These are phyloP conservation scores for Nematocida homosporus DNA, from an alignment of 371 early-diverging fungal species.

Conservation along the genomic window DNA sequence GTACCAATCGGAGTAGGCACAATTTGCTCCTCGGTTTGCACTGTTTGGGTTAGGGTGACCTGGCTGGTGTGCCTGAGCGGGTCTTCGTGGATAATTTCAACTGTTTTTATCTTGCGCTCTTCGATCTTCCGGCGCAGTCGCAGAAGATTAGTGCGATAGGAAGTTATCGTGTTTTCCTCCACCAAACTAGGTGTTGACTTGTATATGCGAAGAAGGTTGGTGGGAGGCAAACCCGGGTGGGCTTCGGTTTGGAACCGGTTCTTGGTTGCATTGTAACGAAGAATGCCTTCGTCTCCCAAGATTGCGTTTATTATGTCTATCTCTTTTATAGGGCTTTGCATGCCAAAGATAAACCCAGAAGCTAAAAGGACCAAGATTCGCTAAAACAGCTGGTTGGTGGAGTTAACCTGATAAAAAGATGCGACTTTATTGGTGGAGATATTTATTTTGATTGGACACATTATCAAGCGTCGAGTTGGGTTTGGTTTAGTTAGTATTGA, in stretches of 20 bases:
- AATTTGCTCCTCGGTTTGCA: slow-evolving; percentile 6
- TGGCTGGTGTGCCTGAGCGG: not conserved
- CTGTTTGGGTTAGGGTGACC: not conserved
- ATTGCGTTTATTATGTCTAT: slow-evolving; percentile 46
- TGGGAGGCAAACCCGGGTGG: not conserved
- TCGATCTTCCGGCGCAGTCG: slow-evolving; percentile 50
- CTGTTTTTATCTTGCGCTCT: slow-evolving; percentile 21
- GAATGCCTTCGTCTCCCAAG: slow-evolving; percentile 44
- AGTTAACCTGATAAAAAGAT: no score
- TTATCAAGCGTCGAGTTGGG: no score
- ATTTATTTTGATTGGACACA: no score
- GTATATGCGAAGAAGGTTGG: slow-evolving; percentile 19
- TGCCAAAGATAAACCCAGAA: no score
- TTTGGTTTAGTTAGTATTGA: no score
- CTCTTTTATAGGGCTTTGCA: not conserved
- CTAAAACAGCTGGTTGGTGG: no score
- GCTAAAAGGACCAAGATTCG: no score
- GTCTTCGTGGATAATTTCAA: slow-evolving; percentile 4
- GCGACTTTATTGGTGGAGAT: no score
- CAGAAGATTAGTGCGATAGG: slow-evolving; percentile 35
- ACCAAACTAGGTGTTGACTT: not conserved
- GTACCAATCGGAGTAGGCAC: not conserved
- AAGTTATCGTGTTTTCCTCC: slow-evolving; percentile 9
- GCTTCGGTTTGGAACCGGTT: slow-evolving; percentile 33
- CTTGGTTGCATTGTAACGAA: slow-evolving; percentile 46